phyloP scores from a whole-genome alignment of 1,284 basidiomycete species.

The Mycosarcoma maydis region DNA sequence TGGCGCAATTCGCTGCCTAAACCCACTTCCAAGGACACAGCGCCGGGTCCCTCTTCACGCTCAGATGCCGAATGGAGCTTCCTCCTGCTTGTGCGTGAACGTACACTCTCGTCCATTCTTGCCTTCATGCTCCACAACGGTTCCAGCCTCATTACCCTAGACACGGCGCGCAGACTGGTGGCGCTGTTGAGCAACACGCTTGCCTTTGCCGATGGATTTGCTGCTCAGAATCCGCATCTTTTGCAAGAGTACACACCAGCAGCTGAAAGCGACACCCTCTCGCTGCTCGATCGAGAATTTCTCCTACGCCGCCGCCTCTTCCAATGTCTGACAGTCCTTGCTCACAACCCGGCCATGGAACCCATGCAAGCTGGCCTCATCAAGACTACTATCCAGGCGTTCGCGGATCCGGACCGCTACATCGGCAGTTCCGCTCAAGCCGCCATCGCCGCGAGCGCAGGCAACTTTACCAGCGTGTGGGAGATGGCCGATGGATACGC shows the following conservation, averaged over 20 bases:
- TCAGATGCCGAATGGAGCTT: conserved; percentile 83
- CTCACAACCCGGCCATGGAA: conserved; percentile 81
- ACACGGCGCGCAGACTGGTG: conserved; percentile 86
- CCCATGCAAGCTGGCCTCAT: conserved; percentile 80
- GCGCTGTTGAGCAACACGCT: conserved; percentile 88
- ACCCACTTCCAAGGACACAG: conserved; percentile 82
- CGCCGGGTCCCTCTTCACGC: conserved; percentile 73
- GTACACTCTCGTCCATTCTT: conserved; percentile 85
- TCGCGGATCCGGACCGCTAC: conserved; percentile 79
- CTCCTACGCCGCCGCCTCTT: conserved; percentile 84
- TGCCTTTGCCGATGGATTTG: conserved; percentile 79
- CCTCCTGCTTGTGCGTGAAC: conserved; percentile 88
- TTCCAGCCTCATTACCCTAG: conserved; percentile 81
- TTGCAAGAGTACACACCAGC: conserved; percentile 49
- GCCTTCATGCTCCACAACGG: conserved; percentile 81
- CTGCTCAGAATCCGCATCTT: conserved; percentile 67
- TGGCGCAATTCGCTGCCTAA: conserved; percentile 98
- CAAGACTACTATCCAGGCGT: conserved; percentile 83
- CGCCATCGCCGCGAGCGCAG: conserved; percentile 86
- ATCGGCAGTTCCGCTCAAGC: conserved; percentile 87
- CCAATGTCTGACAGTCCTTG: conserved; percentile 87
- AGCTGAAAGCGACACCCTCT: conserved; percentile 69
- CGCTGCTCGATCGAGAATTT: conserved; percentile 81
- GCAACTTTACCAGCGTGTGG: conserved; percentile 87
- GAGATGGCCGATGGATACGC: conserved; percentile 86